Evolutionary conservation across 2,329 filamentous ascomycete genomes (phyloP), one percentile per base, ranked within the genome.

Genomic region (Dactylella cylindrospora): DNA sequence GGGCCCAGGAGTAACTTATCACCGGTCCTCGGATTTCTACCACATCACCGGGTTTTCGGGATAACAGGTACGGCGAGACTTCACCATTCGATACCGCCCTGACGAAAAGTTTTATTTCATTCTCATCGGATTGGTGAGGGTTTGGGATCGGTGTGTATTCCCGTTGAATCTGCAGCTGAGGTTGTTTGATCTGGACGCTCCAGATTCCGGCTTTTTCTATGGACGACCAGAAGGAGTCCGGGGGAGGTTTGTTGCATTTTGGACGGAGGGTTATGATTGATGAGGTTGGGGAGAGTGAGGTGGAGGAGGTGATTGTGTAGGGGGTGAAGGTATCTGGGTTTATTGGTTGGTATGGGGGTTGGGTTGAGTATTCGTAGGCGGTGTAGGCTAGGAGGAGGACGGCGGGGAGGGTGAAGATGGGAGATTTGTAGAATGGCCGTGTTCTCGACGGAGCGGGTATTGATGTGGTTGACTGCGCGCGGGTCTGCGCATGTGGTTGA

Each of bases 151-250:
- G 90, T 3, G 93, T 97, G 73, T 98, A 98, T 55, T 89, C 84
- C 64, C 93, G 77, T 35, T 88, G 88, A 68, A 98, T 95, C 74
- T 96, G 90, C 54, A 97, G 75, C 72, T 95, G 84, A 1, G 93
- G 93, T 74, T 97, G 93, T 75, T 95, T 95, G 70, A 95, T 83
- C 75, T 96, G 86, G 26, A 97, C 85, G 65, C 85, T 90, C 86
- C 89, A 95, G 33, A 94, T 78, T 3, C 86, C 85, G 52, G 39
- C 43, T 19, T 28, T 19, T 15, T 80, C 77, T 35, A 65, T 54
- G 33, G 36, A 66, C 5, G 35, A 64, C 31, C 61, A 36, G 44
- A 41, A 39, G 49, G 47, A 33, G 4, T 64, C 38, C 1, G 60
- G 36, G 7, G 35, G 60, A 3, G 12, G 61, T 51, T 72, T 1